A percentile compares a stretch with the other conserved stretches of the same genome.
These are phyloP conservation scores for Magnaporthiopsis rhizophila DNA, from an alignment of 2,329 filamentous ascomycete genomes.

Conservation along the genomic window DNA sequence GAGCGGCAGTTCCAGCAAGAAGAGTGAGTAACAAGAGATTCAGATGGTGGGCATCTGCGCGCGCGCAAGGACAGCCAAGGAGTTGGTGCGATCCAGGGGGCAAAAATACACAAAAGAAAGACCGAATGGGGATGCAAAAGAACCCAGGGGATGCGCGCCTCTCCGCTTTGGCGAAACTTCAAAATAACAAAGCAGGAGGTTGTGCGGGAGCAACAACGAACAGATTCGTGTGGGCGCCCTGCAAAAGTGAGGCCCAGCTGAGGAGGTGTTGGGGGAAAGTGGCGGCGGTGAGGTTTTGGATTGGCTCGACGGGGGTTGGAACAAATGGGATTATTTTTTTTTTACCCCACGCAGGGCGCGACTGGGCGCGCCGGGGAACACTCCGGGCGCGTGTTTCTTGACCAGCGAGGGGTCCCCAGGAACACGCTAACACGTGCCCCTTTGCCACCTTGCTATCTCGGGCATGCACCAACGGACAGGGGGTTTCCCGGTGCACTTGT, in stretches of 20 bases:
- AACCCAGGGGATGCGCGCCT: background rate
- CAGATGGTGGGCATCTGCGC: background rate
- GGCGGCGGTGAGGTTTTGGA: background rate
- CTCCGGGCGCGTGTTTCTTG: background rate
- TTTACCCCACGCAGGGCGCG: background rate
- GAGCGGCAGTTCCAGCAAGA: background rate
- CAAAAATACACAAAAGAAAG: background rate
- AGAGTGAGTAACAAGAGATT: background rate
- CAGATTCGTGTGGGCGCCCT: background rate
- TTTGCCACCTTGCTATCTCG: background rate
- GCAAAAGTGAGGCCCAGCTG: background rate
- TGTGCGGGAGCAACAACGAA: background rate
- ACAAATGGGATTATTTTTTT: background rate
- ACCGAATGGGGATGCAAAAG: background rate
- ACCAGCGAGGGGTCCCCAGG: background rate
- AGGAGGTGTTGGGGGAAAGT: background rate
- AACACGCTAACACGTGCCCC: conserved; percentile 16
- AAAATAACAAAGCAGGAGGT: background rate
- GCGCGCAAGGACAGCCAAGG: background rate
- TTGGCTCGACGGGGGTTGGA: background rate
- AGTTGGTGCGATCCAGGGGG: background rate
- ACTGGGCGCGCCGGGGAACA: background rate
- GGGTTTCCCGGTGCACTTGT: no score
- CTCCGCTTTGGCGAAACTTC: background rate
- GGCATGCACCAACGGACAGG: background rate